Conservation (phyloP, 2,329 filamentous ascomycete species). For the Diaporthe longicolla region DNA sequence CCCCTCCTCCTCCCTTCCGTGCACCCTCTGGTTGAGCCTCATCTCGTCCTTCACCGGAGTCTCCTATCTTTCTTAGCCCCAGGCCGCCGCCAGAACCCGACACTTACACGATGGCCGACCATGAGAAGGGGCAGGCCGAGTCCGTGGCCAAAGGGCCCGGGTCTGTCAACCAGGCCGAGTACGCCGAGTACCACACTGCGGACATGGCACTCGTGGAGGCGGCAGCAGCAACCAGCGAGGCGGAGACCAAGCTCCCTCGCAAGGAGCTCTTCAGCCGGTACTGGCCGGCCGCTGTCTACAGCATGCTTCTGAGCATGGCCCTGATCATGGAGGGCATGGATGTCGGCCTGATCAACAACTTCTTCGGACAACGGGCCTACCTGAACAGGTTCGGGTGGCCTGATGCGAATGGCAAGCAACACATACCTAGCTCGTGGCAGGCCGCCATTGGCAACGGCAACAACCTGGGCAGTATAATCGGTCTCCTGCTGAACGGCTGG, state of each 20-base stretch:
- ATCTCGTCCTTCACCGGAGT: conserved; percentile 4
- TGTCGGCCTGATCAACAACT: conserved; percentile 52
- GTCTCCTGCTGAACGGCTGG: conserved; percentile 57
- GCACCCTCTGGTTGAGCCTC: not conserved
- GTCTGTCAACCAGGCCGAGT: conserved; percentile 13
- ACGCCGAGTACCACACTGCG: conserved; percentile 2
- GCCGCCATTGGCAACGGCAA: conserved; percentile 45
- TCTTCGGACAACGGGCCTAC: conserved; percentile 51
- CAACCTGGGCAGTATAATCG: conserved; percentile 57
- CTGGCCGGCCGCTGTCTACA: conserved; percentile 41
- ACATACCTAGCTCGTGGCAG: conserved; percentile 59
- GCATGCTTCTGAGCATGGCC: conserved; percentile 41
- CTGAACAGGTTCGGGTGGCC: conserved; percentile 48
- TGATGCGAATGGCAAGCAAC: conserved; percentile 52
- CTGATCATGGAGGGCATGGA: conserved; percentile 49
- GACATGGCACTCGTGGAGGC: conserved; percentile 24
- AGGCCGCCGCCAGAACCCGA: conserved; percentile 5
- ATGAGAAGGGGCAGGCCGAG: conserved; percentile 24
- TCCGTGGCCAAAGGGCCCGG: conserved; percentile 9
- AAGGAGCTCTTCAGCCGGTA: conserved; percentile 26
- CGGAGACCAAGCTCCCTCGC: conserved; percentile 3
- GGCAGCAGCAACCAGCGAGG: conserved; percentile 22
- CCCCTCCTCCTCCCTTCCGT: not conserved
- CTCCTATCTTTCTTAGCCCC: not conserved
- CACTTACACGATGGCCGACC: conserved; percentile 17